Percentiles rank a stretch among this genome's conserved stretches.
phyloP scores from a whole-genome alignment of 164 flowering plant genomes.

The Paratinospora sagittata region DNA sequence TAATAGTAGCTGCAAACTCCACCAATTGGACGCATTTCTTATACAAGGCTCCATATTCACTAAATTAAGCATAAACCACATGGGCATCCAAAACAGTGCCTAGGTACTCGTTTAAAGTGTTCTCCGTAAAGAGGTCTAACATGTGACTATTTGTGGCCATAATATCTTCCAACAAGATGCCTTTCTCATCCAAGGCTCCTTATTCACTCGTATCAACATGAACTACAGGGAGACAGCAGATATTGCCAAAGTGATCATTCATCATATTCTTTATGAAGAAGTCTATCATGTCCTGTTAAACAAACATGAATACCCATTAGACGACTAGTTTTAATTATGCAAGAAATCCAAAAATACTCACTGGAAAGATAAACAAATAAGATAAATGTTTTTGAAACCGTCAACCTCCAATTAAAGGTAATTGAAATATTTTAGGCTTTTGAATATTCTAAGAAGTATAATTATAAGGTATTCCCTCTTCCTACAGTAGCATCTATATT shows the following conservation, averaged over 20 bases:
- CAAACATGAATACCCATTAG: conserved; percentile 1
- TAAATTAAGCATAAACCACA: conserved; percentile 91
- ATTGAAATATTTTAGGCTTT: background rate
- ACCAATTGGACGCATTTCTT: conserved; percentile 60
- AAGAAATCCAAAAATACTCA: background rate
- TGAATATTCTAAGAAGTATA: no score
- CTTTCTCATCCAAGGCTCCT: conserved; percentile 78
- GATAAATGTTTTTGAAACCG: background rate
- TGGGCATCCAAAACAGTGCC: conserved; percentile 82
- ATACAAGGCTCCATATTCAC: conserved; percentile 72
- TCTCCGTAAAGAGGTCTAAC: conserved; percentile 55
- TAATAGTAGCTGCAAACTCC: conserved; percentile 81
- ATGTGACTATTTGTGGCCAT: conserved; percentile 24
- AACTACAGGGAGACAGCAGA: conserved; percentile 90
- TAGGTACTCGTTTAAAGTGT: conserved; percentile 65
- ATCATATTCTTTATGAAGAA: conserved; percentile 71
- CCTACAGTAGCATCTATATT: background rate
- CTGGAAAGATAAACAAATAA: background rate
- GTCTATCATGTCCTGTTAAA: conserved; percentile 67
- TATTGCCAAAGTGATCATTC: conserved; percentile 60
- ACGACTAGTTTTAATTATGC: background rate
- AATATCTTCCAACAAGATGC: conserved; percentile 46
- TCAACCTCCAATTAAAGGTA: background rate
- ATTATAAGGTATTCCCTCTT: no score
- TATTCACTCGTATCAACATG: conserved; percentile 71